Evolutionary conservation across 805 yeast species (phyloP).

Genomic region (Lachancea meyersii): DNA sequence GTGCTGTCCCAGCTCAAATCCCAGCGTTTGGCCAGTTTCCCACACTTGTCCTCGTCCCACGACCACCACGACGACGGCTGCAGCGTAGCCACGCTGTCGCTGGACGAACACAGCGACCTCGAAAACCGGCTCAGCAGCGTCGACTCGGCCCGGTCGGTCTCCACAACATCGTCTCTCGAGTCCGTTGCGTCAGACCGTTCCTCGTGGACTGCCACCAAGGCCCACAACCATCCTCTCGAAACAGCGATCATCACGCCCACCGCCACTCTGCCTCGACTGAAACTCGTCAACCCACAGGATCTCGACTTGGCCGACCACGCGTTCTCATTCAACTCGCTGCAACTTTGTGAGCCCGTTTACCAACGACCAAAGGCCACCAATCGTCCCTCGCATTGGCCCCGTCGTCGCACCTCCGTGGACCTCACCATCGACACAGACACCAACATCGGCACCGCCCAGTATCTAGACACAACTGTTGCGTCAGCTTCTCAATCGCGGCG

Average conservation of each 20-base stretch:
- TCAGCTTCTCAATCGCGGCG: background rate
- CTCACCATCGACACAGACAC: conserved; percentile 7
- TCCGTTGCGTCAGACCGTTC: background rate
- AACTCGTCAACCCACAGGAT: conserved; percentile 20
- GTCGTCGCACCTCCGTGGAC: conserved; percentile 8
- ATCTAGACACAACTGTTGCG: background rate
- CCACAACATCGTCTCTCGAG: background rate
- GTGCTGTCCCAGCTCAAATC: conserved; percentile 21
- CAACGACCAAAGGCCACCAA: conserved; percentile 10
- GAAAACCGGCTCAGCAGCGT: background rate
- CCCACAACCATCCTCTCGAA: conserved; percentile 2
- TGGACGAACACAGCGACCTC: background rate
- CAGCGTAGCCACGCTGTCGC: background rate
- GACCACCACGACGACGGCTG: background rate
- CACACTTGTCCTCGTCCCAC: background rate
- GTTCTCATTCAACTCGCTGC: conserved; percentile 14
- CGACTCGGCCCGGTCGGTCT: background rate
- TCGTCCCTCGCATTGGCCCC: background rate
- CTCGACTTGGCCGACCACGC: conserved; percentile 22
- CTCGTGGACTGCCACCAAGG: background rate
- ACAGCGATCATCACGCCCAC: background rate
- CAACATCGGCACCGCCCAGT: conserved; percentile 9
- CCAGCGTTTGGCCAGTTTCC: background rate
- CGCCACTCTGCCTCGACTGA: conserved; percentile 12
- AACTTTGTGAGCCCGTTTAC: conserved; percentile 20